Base-by-base conservation (phyloP, 2,329 filamentous ascomycete genomes). In the Spiromastix sp. region DNA sequence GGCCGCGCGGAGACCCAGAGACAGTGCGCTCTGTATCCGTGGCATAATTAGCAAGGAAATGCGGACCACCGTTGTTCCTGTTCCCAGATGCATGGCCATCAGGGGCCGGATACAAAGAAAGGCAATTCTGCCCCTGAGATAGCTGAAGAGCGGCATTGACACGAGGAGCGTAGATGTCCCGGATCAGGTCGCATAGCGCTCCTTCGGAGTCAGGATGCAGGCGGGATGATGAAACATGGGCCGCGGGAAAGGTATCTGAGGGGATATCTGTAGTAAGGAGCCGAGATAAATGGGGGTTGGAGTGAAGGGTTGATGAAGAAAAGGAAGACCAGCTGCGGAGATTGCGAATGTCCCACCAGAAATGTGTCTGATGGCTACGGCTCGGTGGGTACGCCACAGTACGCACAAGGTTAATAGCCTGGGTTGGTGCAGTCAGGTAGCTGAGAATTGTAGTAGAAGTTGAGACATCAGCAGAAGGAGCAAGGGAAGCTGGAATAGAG, bases 301-400 rank as follows among this genome's bases (percentile, higher is more conserved):
- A 67, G 46, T 80, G 70, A 54, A 95, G 79, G 38, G 79, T 77
- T 36, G 70, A 59, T 8, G 83, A 66, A 45, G 75, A 84, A 71
- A 95, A 95, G 47, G 76, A 72, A 34, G 72, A 73, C 89, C 89
- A 95, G 42, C 77, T 72, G 43, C 84, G 77, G 46, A 95, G 69
- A 55, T 93, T 89, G 47, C 89, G 82, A 39, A 93, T 73, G 52
- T 96, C 89, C 83, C 85, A 95, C 89, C 89, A 96, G 60, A 89
- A 94, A 64, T 93, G 79, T 57, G 80, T 85, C 49, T 80, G 60
- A 70, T 73, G 51, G 70, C 78, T 56, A 77, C 82, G 44, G 68
- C 74, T 50, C 69, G 67, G 44, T 63, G 77, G 55, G 54, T 81
- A 79, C 40, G 81, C 83, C 46, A 89, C 74, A 46, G 80, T 82